Evolutionary conservation across 108 stramenopile species (phyloP), one percentile per base, ranked within the genome.

Genomic region (Nitzschia sp.): DNA sequence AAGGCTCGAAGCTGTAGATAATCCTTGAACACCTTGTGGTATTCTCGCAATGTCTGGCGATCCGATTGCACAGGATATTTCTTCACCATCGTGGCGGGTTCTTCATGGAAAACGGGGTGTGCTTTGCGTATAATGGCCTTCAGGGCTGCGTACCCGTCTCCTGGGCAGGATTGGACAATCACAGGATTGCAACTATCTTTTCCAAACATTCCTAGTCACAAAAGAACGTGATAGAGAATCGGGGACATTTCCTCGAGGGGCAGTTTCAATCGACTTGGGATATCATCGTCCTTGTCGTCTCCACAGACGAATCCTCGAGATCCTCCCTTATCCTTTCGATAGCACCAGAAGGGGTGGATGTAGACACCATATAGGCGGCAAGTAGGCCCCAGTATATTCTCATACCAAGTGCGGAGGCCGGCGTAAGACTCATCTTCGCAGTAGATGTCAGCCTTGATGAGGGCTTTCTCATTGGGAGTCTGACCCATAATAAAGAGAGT

Each of bases 1-100:
- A 21, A 63, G 11, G 19, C 62, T 3, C 23, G 42, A 46, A 63
- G 62, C 46, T 63, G 62, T 19, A 21, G 38, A 46, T 21, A 38
- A n/a, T 42, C 62, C 42, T 9, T 4, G 42, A 63, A 46, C 5
- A 46, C 8, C 24, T 46, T 18, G 42, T 24, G 46, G 25, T 46
- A 63, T 46, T 38, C 62, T 18, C 15, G 62, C 6, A 32, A 8
- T 8, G 17, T 31, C 4, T 17, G 24, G 9, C 31, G 28, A 29
- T n/a, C 28, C 9, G 27, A 29, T 18, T 11, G n/a, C n/a, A n/a
- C 8, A 32, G 58, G 58, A n/a, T 59, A 59, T 6, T 6, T 32
- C 6, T 6, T 59, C 28, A 59, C 28, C 26, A 59, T 9, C 6
- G 30, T 59, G 26, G 58, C 58, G 9, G 58, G 58, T 17, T 59